A percentile compares a stretch with the other conserved stretches of the same genome.
These are phyloP conservation scores for Elaeis oleifera DNA, from an alignment of 202 grass and related monocot genomes.

Conservation along the genomic window DNA sequence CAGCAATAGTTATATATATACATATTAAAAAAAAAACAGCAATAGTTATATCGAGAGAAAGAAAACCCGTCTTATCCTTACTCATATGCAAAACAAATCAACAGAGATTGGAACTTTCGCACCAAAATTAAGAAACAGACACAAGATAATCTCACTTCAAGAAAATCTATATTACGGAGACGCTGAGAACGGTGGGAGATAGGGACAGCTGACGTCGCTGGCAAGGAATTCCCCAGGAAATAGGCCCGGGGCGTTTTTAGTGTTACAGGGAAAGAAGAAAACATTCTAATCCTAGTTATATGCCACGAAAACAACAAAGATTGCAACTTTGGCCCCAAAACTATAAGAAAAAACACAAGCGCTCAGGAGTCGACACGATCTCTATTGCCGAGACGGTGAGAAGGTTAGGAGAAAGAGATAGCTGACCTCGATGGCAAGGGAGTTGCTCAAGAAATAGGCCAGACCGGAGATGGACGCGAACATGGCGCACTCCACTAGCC, in stretches of 20 bases:
- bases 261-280: too few species aligned
- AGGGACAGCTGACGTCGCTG: slow-evolving; percentile 33
- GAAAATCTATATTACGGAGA: background rate
- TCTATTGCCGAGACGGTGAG: too few species aligned
- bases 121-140: too few species aligned
- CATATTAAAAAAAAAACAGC: too few species aligned
- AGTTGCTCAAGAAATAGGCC: slow-evolving; percentile 90
- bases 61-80: too few species aligned
- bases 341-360: background rate
- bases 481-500: slow-evolving; percentile 93
- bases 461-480: slow-evolving; percentile 74
- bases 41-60: too few species aligned
- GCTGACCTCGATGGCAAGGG: slow-evolving; percentile 64
- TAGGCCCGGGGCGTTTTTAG: slow-evolving; percentile 34
- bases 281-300: background rate
- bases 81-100: background rate
- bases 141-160: background rate
- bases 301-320: background rate
- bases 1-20: too few species aligned
- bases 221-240: slow-evolving; percentile 81
- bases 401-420: background rate
- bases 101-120: background rate
- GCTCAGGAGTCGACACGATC: too few species aligned
- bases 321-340: background rate
- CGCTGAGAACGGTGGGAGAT: background rate